These are phyloP conservation scores for Yamadazyma akitaensis DNA, from an alignment of 805 yeast genomes.

Conservation along the genomic window DNA sequence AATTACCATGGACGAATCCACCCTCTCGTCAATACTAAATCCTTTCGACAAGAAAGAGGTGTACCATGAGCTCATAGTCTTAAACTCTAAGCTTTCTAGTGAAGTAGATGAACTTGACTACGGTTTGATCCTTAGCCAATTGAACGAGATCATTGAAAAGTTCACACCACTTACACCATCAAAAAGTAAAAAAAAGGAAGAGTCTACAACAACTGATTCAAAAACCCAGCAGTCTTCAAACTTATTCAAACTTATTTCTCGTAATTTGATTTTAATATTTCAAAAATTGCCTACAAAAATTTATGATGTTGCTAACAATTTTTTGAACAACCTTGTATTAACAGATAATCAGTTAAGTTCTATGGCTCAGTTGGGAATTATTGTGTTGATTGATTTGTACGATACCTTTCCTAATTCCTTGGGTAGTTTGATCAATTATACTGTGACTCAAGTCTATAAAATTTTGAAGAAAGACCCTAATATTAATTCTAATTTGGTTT, in stretches of 20 bases:
- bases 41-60: constrained; percentile 4
- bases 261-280: constrained; percentile 25
- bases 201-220: background rate
- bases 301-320: constrained; percentile 36
- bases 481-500: constrained; percentile 25
- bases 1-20: constrained; percentile 4
- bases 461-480: constrained; percentile 33
- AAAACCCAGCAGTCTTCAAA: constrained; percentile 12
- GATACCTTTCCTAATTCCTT: constrained; percentile 35
- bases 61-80: constrained; percentile 7
- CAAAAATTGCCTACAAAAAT: constrained; percentile 30
- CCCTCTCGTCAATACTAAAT: background rate
- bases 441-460: constrained; percentile 36
- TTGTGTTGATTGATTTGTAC: constrained; percentile 36
- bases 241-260: constrained; percentile 27
- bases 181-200: constrained; percentile 10
- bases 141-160: constrained; percentile 25
- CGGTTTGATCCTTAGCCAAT: constrained; percentile 13
- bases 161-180: constrained; percentile 16
- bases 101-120: background rate
- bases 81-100: background rate
- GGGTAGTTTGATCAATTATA: constrained; percentile 32
- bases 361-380: constrained; percentile 22
- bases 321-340: constrained; percentile 25
- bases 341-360: constrained; percentile 15